Percentiles rank a stretch among this genome's conserved stretches.
Evolutionary conservation across 2,329 filamentous ascomycete species (phyloP).

Genomic region (Penicillium concentricum): DNA sequence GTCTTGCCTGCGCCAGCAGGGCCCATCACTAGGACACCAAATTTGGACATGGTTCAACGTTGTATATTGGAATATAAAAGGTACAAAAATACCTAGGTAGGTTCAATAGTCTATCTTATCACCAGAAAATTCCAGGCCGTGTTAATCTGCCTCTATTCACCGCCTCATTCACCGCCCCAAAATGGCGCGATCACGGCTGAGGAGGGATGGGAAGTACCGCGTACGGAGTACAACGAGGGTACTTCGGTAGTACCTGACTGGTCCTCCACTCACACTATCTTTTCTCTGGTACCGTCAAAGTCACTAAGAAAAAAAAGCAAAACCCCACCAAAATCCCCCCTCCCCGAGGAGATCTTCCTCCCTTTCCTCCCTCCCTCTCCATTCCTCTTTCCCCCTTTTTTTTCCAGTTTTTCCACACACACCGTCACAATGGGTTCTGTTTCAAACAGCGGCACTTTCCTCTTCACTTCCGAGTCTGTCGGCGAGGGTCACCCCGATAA

Average conservation of each 20-base stretch:
- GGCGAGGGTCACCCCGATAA: constrained; percentile 93
- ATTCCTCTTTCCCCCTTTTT: constrained; percentile 15
- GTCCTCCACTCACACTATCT: constrained; percentile 5
- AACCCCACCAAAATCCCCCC: constrained; percentile 26
- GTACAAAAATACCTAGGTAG: neutral
- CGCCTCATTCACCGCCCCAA: constrained; percentile 29
- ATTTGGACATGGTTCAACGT: constrained; percentile 72
- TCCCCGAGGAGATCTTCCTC: constrained; percentile 22
- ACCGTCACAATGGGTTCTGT: constrained; percentile 61
- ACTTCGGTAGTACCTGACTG: constrained; percentile 8
- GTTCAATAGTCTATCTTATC: constrained; percentile 16
- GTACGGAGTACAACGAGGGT: constrained; percentile 6
- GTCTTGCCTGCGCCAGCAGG: constrained; percentile 96
- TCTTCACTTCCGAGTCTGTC: constrained; percentile 88
- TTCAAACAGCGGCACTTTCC: constrained; percentile 65
- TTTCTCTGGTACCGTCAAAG: constrained; percentile 11
- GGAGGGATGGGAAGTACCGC: constrained; percentile 15
- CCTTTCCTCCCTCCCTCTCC: constrained; percentile 21
- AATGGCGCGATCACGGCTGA: constrained; percentile 32
- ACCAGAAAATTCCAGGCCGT: constrained; percentile 14
- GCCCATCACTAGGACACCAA: constrained; percentile 92
- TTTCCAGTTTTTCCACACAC: constrained; percentile 21
- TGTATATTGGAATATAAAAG: neutral
- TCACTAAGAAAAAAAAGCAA: constrained; percentile 15
- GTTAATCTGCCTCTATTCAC: constrained; percentile 25